Percentiles rank a stretch among this genome's conserved stretches.
Evolutionary conservation across 345 rosid species (phyloP).

Genomic region (Bruguiera parviflora): DNA sequence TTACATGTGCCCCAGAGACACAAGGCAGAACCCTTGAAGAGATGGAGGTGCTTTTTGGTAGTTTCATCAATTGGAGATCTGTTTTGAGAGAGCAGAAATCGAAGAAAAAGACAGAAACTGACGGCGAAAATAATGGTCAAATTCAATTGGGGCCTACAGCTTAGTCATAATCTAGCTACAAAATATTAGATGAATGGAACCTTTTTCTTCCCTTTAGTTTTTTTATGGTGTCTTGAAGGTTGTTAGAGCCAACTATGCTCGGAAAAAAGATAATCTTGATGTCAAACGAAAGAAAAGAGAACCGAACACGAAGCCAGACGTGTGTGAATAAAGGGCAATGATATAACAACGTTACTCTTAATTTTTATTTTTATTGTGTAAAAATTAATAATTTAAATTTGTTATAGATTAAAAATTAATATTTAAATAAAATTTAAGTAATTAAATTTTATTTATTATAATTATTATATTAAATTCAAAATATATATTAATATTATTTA

Average conservation of each 20-base stretch:
- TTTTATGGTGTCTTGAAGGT: too few species aligned
- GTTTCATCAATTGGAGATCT: conserved; percentile 42
- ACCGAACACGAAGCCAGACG: too few species aligned
- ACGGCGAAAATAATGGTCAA: not conserved
- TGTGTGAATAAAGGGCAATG: not conserved
- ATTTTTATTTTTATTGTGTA: too few species aligned
- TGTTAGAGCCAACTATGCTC: too few species aligned
- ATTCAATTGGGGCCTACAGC: conserved; percentile 6
- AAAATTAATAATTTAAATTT: too few species aligned
- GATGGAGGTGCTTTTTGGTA: conserved; percentile 60
- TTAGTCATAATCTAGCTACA: not conserved
- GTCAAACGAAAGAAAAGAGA: not conserved
- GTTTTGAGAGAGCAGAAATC: conserved; percentile 15
- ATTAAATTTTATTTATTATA: too few species aligned
- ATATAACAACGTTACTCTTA: too few species aligned
- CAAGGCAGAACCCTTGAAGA: conserved; percentile 73
- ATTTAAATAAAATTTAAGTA: too few species aligned
- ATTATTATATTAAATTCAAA: too few species aligned
- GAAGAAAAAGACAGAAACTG: not conserved
- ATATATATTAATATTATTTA: too few species aligned
- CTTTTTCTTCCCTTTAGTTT: not conserved
- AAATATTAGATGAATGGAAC: not conserved
- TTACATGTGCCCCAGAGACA: conserved; percentile 59
- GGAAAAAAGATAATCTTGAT: not conserved
- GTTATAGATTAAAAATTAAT: too few species aligned